These are phyloP conservation scores for Rubus idaeus DNA, from an alignment of 306 rosid genomes.

Conservation along the genomic window DNA sequence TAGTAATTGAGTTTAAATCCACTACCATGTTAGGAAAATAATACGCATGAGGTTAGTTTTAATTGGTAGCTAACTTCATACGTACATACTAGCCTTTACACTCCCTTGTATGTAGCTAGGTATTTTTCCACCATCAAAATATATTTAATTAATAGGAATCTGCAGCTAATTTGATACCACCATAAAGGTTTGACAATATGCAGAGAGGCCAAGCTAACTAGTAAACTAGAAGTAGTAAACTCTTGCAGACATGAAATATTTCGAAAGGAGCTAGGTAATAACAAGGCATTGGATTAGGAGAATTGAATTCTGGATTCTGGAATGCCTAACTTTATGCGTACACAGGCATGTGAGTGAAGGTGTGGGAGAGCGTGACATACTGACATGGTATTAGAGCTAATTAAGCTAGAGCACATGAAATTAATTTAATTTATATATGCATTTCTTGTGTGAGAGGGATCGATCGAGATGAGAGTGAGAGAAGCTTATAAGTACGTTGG, in stretches of 20 bases:
- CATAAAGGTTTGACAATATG: not conserved
- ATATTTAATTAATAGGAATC: no score
- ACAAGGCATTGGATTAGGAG: constrained; percentile 36
- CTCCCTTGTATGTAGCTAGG: not conserved
- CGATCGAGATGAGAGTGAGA: constrained; percentile 1
- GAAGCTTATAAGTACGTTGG: not conserved
- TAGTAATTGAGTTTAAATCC: not conserved
- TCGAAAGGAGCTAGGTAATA: constrained; percentile 14
- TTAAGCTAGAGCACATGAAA: constrained; percentile 3
- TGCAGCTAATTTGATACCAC: not conserved
- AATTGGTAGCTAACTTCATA: not conserved
- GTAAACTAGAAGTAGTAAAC: not conserved
- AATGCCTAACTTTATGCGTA: constrained; percentile 58
- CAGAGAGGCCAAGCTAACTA: not conserved
- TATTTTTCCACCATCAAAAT: not conserved
- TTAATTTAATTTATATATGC: not conserved
- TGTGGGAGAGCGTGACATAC: constrained; percentile 25
- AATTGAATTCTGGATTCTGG: constrained; percentile 36
- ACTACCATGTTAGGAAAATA: no score
- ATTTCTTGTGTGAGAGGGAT: not conserved
- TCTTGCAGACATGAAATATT: constrained; percentile 12
- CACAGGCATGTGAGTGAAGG: constrained; percentile 53
- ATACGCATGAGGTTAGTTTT: not conserved
- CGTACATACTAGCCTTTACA: not conserved
- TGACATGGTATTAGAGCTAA: constrained; percentile 7